These are phyloP conservation scores for Colletotrichum gloeosporioides DNA, from an alignment of 2,329 filamentous ascomycete species.

Conservation along the genomic window DNA sequence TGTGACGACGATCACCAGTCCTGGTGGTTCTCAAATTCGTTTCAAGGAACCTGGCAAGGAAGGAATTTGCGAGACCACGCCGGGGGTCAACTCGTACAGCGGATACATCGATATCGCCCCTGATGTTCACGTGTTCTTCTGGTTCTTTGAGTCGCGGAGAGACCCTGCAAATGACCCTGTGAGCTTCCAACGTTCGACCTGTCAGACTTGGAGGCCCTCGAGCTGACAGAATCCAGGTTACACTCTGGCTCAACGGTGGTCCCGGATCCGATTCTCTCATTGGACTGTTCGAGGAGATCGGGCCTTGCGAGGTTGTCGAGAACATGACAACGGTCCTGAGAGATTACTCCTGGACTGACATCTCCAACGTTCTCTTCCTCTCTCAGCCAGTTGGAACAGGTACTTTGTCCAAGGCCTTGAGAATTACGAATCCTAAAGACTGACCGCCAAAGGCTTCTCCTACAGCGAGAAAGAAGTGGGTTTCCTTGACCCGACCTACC, in stretches of 20 bases:
- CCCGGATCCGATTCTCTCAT: neutral
- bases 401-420: neutral
- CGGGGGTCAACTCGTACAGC: slow-evolving; percentile 3
- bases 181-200: neutral
- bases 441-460: neutral
- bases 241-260: neutral
- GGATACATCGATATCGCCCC: slow-evolving; percentile 1
- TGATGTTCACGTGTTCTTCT: slow-evolving; percentile 1
- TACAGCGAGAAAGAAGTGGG: slow-evolving; percentile 6
- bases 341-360: neutral
- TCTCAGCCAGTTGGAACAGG: neutral
- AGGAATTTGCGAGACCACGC: neutral
- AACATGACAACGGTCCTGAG: neutral
- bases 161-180: slow-evolving; percentile 7
- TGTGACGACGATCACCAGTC: neutral
- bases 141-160: slow-evolving; percentile 7
- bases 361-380: neutral
- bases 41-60: slow-evolving; percentile 3
- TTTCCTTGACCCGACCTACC: neutral
- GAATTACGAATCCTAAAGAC: accelerated
- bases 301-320: neutral
- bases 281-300: neutral
- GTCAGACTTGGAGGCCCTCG: accelerated
- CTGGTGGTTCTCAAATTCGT: neutral
- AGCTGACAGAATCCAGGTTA: neutral